Base-by-base conservation (phyloP, 139 green algal species). In the Haematococcus sp. region DNA sequence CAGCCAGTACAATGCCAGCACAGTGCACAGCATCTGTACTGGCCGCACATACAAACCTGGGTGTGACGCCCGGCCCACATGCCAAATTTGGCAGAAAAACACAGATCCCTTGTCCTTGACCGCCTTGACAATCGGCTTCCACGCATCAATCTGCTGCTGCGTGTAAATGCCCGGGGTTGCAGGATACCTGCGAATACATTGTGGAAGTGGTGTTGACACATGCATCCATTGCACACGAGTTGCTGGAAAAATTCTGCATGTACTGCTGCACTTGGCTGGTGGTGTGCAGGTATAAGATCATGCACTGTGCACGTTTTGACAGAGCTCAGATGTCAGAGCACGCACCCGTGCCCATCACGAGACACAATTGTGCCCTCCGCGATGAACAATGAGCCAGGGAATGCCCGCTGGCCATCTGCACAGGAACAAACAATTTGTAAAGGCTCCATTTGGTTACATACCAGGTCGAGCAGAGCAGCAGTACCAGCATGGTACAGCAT, bases 31-130 rank as follows among this genome's bases (percentile, higher is more conserved):
- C 52, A 25, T 30, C 15, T 60, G 52, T 30, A 27, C 9, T 7
- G 7, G 52, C 52, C 9, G 22, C 11, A 32, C 34, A 49, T 46
- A 59, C 69, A 23, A 31, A 88, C 82, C 77, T 2, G 61, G 67
- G 75, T 92, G 85, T 0, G 75, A 84, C 1, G 77, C 86, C 3
- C 88, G 71, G 46, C 88, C 90, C 31, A 73, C 71, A 60, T 95
- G 89, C 88, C 91, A 96, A 11, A 96, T 75, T 84, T 97, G 92
- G 70, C 70, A 82, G 84, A 91, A 91, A 76, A 97, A 94, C 15
- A 83, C 4, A 2, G 77, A 82, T 0, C 88, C 89, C 79, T 92
- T 93, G 56, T 83, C 87, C 2, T 93, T 64, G 25, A 97, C 90
- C 0, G 91, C 89, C 64, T 84, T 27, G 1, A 88, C 75, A 7